Evolutionary conservation across 208 protist genomes (phyloP).

Genomic region (Trypanosoma scelopori): DNA sequence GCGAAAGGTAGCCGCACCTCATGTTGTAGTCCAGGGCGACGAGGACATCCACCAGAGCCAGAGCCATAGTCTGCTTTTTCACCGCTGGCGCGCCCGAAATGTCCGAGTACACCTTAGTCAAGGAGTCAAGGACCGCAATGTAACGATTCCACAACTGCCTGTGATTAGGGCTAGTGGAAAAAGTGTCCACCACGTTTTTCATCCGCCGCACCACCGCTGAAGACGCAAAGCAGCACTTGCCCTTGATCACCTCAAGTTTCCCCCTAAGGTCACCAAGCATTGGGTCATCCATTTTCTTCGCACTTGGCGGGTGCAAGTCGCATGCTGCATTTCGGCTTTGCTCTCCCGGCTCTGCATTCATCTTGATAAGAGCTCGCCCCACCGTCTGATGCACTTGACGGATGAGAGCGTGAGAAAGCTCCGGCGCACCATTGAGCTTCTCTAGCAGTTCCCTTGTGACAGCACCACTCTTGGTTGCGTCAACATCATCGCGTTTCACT

Average conservation of each 20-base stretch:
- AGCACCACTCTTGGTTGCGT: background rate
- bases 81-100: slow-evolving; percentile 7
- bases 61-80: slow-evolving; percentile 33
- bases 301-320: background rate
- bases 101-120: slow-evolving; percentile 23
- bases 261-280: background rate
- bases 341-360: background rate
- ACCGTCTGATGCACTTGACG: slow-evolving; percentile 8
- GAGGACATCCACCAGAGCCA: slow-evolving; percentile 55
- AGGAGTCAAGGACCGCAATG: slow-evolving; percentile 21
- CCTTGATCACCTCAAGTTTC: slow-evolving; percentile 28
- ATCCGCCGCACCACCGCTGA: slow-evolving; percentile 34
- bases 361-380: slow-evolving; percentile 6
- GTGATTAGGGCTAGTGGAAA: slow-evolving; percentile 41
- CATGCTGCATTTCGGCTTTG: background rate
- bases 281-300: background rate
- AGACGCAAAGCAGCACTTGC: slow-evolving; percentile 47
- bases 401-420: slow-evolving; percentile 10
- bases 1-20: slow-evolving; percentile 25
- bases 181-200: slow-evolving; percentile 34
- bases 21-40: slow-evolving; percentile 48
- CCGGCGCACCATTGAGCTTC: background rate
- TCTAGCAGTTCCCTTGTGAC: slow-evolving; percentile 8
- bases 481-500: background rate
- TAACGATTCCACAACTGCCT: slow-evolving; percentile 50